These are phyloP conservation scores for Suillus tomentosus DNA, from an alignment of 768 basidiomycete species.

Conservation along the genomic window DNA sequence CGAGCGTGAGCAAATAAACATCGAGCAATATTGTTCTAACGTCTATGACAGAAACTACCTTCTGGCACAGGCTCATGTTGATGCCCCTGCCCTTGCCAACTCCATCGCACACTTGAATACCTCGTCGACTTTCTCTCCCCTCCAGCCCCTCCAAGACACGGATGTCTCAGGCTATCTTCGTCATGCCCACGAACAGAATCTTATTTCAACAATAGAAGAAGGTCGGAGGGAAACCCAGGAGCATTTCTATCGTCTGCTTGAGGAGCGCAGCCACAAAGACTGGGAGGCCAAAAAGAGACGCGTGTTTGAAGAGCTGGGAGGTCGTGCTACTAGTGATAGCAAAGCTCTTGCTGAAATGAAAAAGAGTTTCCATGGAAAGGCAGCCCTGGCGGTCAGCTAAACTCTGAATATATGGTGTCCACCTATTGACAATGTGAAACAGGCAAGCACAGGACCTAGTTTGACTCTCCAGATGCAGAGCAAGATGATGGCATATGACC, in stretches of 20 bases:
- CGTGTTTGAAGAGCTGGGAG: constrained; percentile 88
- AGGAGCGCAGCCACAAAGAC: constrained; percentile 72
- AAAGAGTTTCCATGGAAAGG: constrained; percentile 62
- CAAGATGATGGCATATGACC: constrained; percentile 96
- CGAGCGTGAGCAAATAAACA: constrained; percentile 59
- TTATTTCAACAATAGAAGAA: constrained; percentile 93
- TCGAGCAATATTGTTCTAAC: constrained; percentile 14
- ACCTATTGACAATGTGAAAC: constrained; percentile 17
- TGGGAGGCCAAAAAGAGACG: constrained; percentile 92
- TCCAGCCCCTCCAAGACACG: constrained; percentile 92
- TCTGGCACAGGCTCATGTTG: constrained; percentile 91
- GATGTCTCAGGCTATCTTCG: constrained; percentile 93
- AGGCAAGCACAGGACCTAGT: constrained; percentile 53
- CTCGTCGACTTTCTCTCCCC: constrained; percentile 78
- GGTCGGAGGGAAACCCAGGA: constrained; percentile 82
- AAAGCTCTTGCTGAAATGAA: constrained; percentile 59
- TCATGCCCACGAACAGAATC: constrained; percentile 93
- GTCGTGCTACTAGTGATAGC: constrained; percentile 57
- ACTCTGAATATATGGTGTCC: not conserved
- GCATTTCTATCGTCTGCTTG: constrained; percentile 80
- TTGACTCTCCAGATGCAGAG: constrained; percentile 80
- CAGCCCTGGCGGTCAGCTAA: constrained; percentile 49
- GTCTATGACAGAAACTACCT: constrained; percentile 70
- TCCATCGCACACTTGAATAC: constrained; percentile 86
- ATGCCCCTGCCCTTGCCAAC: constrained; percentile 82